These are phyloP conservation scores for Nakaseomyces bracarensis DNA, from an alignment of 1,139 yeast species.

Conservation along the genomic window DNA sequence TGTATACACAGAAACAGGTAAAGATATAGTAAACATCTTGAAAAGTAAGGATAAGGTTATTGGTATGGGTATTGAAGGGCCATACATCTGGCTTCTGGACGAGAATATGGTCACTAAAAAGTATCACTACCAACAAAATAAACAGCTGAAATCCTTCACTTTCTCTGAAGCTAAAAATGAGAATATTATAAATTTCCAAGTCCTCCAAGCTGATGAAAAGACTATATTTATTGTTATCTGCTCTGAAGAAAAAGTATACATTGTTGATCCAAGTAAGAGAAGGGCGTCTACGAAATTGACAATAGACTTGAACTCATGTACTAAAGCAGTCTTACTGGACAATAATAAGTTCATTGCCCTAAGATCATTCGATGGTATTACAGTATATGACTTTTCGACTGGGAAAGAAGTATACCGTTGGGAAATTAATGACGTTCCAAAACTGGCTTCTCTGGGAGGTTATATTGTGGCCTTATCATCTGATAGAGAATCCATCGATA, in stretches of 20 bases:
- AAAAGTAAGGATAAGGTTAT: constrained; percentile 26
- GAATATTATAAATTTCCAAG: constrained; percentile 24
- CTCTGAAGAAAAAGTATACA: constrained; percentile 23
- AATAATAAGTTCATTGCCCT: constrained; percentile 21
- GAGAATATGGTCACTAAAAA: constrained; percentile 29
- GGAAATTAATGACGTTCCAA: constrained; percentile 3
- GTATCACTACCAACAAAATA: constrained; percentile 23
- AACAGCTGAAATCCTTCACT: constrained; percentile 30
- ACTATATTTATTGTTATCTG: constrained; percentile 15
- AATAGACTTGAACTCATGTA: constrained; percentile 13
- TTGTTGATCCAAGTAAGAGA: constrained; percentile 31
- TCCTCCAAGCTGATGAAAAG: constrained; percentile 16
- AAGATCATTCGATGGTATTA: constrained; percentile 19
- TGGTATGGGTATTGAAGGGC: constrained; percentile 22
- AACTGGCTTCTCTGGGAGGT: constrained; percentile 17
- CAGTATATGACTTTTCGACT: constrained; percentile 13
- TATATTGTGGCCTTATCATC: constrained; percentile 18
- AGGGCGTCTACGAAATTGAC: constrained; percentile 26
- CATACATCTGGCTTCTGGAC: constrained; percentile 29
- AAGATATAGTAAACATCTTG: constrained; percentile 30
- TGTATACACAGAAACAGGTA: constrained; percentile 29
- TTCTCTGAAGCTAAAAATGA: constrained; percentile 28
- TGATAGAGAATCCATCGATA: constrained; percentile 17
- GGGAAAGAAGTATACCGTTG: background rate
- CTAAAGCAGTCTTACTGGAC: constrained; percentile 11